Conservation (phyloP, 257 asterid genomes). For the Solanum appendiculatum region DNA sequence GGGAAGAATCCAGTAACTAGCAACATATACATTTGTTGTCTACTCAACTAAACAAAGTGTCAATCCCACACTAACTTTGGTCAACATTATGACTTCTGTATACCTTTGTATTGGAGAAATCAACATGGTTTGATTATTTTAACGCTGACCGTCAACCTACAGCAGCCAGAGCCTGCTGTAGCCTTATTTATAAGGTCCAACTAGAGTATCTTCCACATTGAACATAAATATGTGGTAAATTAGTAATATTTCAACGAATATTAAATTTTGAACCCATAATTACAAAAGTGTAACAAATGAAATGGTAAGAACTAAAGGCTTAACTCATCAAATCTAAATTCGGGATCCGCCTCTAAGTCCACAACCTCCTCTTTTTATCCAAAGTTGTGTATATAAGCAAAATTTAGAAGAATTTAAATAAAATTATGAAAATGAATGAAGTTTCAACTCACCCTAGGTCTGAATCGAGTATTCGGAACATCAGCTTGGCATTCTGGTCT, state of each 20-base stretch:
- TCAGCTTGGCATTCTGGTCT: constrained; percentile 77
- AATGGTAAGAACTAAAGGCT: neutral
- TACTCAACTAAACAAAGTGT: neutral
- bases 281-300: neutral
- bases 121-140: neutral
- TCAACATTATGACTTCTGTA: neutral
- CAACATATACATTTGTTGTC: neutral
- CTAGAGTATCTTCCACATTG: neutral
- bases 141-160: neutral
- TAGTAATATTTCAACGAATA: neutral
- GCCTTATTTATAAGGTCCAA: neutral
- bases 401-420: neutral
- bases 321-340: neutral
- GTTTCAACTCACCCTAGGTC: constrained; percentile 52
- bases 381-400: neutral
- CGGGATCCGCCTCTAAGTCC: neutral
- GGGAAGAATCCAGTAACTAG: neutral
- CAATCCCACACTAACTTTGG: neutral
- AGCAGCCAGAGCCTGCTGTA: neutral
- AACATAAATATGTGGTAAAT: neutral
- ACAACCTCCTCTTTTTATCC: neutral
- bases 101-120: neutral
- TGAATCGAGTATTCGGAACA: constrained; percentile 71
- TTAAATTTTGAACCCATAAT: neutral
- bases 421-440: neutral